phyloP scores from a whole-genome alignment of 352 stramenopile genomes.

The Phytophthora podocarpi region DNA sequence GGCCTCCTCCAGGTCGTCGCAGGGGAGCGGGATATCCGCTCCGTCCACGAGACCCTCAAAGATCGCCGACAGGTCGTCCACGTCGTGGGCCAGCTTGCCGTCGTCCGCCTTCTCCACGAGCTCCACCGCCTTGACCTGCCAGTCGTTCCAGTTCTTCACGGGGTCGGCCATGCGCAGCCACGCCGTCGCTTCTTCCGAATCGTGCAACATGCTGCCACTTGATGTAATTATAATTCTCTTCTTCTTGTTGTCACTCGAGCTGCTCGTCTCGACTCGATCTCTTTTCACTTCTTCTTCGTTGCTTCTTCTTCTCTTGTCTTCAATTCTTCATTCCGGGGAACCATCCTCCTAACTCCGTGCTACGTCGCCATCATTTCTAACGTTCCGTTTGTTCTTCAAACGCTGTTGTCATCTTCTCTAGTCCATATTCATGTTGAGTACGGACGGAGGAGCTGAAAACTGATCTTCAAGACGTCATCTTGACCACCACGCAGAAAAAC shows the following conservation, averaged over 20 bases:
- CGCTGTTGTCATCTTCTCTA: constrained; percentile 48
- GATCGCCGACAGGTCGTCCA: constrained; percentile 77
- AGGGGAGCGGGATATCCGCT: constrained; percentile 64
- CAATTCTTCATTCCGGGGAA: constrained; percentile 80
- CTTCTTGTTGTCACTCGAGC: constrained; percentile 41
- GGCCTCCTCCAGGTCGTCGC: constrained; percentile 46
- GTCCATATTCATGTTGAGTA: constrained; percentile 69
- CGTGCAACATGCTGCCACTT: constrained; percentile 62
- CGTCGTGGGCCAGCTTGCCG: constrained; percentile 72
- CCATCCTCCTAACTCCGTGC: constrained; percentile 82
- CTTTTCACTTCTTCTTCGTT: constrained; percentile 40
- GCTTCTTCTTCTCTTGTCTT: constrained; percentile 75
- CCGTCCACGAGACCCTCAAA: constrained; percentile 75
- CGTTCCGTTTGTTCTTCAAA: constrained; percentile 72
- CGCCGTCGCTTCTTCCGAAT: constrained; percentile 59
- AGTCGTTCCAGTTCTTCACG: constrained; percentile 57
- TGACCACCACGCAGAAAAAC: constrained; percentile 74
- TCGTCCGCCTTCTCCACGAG: constrained; percentile 76
- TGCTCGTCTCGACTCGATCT: constrained; percentile 56
- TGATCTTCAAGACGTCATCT: constrained; percentile 78
- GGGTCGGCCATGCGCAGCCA: constrained; percentile 60
- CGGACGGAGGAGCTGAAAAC: constrained; percentile 65
- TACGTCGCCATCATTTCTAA: constrained; percentile 83
- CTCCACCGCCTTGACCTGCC: constrained; percentile 29
- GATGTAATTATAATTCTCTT: constrained; percentile 34